Evolutionary conservation across 345 rosid genomes (phyloP).

Genomic region (Dipteronia dyeriana): DNA sequence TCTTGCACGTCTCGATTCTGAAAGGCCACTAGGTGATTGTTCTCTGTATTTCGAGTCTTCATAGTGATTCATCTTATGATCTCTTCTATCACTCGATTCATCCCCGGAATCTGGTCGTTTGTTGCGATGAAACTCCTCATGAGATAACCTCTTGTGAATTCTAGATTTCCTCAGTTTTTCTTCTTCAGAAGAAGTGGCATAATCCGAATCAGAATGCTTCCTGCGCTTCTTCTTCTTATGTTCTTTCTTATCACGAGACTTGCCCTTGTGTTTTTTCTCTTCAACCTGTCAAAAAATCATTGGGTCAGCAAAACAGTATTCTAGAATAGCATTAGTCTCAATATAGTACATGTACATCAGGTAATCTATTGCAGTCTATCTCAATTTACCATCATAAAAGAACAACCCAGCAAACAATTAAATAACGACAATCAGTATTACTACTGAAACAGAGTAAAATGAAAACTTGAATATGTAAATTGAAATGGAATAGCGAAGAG

Average conservation of each 20-base stretch:
- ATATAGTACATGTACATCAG: not conserved
- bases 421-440: not conserved
- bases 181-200: constrained; percentile 31
- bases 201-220: constrained; percentile 44
- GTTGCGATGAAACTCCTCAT: constrained; percentile 31
- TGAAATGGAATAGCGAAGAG: not conserved
- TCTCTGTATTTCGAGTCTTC: constrained; percentile 37
- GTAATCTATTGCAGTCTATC: not conserved
- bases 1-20: constrained; percentile 29
- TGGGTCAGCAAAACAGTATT: not conserved
- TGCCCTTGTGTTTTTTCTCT: constrained; percentile 47
- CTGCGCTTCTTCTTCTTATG: constrained; percentile 49
- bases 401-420: not conserved
- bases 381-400: constrained; percentile 13
- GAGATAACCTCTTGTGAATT: constrained; percentile 24
- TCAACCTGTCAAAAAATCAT: constrained; percentile 40
- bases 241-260: constrained; percentile 39
- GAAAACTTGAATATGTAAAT: not conserved
- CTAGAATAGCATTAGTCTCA: not conserved
- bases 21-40: constrained; percentile 28
- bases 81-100: constrained; percentile 41
- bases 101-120: constrained; percentile 34
- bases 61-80: constrained; percentile 27
- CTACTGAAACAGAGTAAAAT: not conserved
- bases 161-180: constrained; percentile 29